Evolutionary conservation across 2,329 filamentous ascomycete species (phyloP).

Genomic region (Daldinia eschscholtzii): DNA sequence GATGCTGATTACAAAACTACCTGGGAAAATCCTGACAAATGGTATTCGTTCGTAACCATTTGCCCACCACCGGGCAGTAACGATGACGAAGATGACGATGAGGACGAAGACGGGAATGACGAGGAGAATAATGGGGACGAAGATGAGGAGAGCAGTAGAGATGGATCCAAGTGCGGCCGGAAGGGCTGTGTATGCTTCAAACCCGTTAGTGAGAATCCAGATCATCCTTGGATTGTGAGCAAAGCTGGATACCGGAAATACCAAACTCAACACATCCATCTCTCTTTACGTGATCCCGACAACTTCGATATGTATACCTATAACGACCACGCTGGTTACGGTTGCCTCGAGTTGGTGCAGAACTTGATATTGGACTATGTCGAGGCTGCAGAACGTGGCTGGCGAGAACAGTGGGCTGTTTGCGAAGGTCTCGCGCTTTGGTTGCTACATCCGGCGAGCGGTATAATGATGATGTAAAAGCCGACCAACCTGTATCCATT

Average conservation of each 20-base stretch:
- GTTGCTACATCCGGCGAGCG: constrained; percentile 40
- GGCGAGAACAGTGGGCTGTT: constrained; percentile 57
- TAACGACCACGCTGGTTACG: neutral
- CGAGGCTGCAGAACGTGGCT: constrained; percentile 51
- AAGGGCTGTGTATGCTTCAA: neutral
- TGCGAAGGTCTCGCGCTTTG: constrained; percentile 56
- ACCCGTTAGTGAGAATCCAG: neutral
- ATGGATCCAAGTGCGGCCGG: neutral
- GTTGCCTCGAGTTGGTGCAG: neutral
- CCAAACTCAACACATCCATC: neutral
- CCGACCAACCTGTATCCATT: neutral
- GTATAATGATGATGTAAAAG: neutral
- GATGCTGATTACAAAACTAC: constrained; percentile 49
- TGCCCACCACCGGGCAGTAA: neutral
- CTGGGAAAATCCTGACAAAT: constrained; percentile 34
- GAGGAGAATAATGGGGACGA: neutral
- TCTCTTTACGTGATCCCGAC: neutral
- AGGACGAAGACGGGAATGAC: neutral
- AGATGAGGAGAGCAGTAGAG: neutral
- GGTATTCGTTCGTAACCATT: constrained; percentile 1
- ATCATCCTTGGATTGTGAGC: constrained; percentile 1
- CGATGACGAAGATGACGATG: neutral
- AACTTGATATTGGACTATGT: constrained; percentile 55
- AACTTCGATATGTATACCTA: neutral
- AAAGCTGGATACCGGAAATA: constrained; percentile 2